phyloP scores from a whole-genome alignment of 192 early-diverging fungal genomes.

The Entrophospora sp. region DNA sequence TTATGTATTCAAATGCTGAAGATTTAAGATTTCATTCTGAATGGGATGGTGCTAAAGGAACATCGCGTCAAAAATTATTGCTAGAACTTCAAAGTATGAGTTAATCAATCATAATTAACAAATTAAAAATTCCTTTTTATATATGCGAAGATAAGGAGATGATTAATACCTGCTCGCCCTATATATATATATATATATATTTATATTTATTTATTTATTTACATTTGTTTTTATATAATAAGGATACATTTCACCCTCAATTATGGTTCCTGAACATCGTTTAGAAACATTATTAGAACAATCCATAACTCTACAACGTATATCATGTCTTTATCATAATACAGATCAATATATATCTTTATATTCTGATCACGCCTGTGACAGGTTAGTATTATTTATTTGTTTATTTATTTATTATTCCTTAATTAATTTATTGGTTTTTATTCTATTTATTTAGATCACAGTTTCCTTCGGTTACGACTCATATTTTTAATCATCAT shows the following conservation, averaged over 20 bases:
- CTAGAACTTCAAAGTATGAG: slow-evolving; percentile 54
- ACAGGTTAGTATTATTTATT: slow-evolving; percentile 41
- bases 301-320: slow-evolving; percentile 62
- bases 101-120: no score
- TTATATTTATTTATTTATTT: background rate
- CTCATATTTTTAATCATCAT: slow-evolving; percentile 60
- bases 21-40: slow-evolving; percentile 57
- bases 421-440: background rate
- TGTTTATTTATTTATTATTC: background rate
- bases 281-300: slow-evolving; percentile 78
- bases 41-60: slow-evolving; percentile 75
- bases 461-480: slow-evolving; percentile 49
- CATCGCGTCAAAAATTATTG: slow-evolving; percentile 56
- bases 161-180: background rate
- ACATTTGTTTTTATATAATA: slow-evolving; percentile 5
- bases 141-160: no score
- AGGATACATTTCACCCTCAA: slow-evolving; percentile 65
- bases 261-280: slow-evolving; percentile 85
- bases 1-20: slow-evolving; percentile 60
- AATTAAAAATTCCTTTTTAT: no score
- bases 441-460: slow-evolving; percentile 23
- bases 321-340: slow-evolving; percentile 76
- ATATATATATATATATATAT: background rate
- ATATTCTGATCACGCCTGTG: slow-evolving; percentile 65
- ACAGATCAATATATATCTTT: slow-evolving; percentile 50